Evolutionary conservation across 352 stramenopile species (phyloP).

Genomic region (Pythium brachiatum): DNA sequence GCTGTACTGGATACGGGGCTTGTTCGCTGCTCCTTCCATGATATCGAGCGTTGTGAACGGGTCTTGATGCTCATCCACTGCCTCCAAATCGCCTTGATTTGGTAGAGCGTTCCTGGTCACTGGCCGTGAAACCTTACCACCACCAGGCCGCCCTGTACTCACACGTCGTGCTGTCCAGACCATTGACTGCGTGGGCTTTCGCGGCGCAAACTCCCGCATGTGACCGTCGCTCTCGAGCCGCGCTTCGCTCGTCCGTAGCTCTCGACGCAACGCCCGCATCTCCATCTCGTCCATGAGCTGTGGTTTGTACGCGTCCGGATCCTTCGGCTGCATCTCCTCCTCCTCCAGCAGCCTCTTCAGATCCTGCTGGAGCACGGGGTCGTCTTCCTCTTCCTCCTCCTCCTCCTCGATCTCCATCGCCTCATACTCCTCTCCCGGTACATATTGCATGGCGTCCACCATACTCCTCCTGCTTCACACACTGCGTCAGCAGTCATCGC

Average conservation of each 20-base stretch:
- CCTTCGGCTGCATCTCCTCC: conserved; percentile 2
- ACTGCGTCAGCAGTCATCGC: neutral
- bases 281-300: conserved; percentile 58
- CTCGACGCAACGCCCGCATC: conserved; percentile 40
- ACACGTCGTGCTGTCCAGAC: neutral
- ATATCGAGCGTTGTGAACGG: neutral
- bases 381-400: conserved; percentile 16
- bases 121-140: neutral
- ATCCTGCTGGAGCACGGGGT: conserved; percentile 19
- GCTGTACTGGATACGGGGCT: conserved; percentile 29
- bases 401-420: conserved; percentile 8
- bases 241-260: conserved; percentile 35
- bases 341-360: conserved; percentile 18
- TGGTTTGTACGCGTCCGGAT: conserved; percentile 35
- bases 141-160: neutral
- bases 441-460: neutral
- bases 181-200: conserved; percentile 21
- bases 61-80: neutral
- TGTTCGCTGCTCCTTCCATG: neutral
- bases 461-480: neutral
- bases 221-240: conserved; percentile 43
- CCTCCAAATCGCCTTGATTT: neutral
- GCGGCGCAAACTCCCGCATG: conserved; percentile 46
- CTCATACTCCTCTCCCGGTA: neutral
- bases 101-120: neutral